Percentiles rank a stretch among this genome's conserved stretches.
phyloP scores from a whole-genome alignment of 2,329 filamentous ascomycete genomes.

The Cladosporium cucumerinum region DNA sequence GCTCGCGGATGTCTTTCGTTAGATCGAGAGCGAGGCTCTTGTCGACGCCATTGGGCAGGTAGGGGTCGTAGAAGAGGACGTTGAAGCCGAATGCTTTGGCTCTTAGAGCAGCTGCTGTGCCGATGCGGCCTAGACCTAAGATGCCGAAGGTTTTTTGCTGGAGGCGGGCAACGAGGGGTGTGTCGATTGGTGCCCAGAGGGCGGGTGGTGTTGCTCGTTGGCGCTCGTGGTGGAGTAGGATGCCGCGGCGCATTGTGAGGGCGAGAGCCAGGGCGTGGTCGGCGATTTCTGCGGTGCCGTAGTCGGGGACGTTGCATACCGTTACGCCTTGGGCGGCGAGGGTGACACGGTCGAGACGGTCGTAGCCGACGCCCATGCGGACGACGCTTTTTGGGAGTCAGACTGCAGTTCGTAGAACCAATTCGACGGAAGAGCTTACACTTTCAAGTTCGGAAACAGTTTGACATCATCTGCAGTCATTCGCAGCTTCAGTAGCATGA shows the following conservation, averaged over 20 bases:
- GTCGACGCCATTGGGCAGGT: constrained; percentile 33
- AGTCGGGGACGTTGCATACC: constrained; percentile 33
- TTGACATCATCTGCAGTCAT: constrained; percentile 28
- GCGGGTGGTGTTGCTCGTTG: constrained; percentile 32
- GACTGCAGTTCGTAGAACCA: neutral
- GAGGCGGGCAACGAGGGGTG: constrained; percentile 28
- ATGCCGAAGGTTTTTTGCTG: constrained; percentile 30
- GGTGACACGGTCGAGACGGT: constrained; percentile 30
- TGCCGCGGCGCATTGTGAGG: constrained; percentile 29
- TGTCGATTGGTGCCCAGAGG: constrained; percentile 30
- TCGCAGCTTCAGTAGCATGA: constrained; percentile 31
- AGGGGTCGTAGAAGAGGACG: constrained; percentile 34
- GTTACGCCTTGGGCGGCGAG: constrained; percentile 26
- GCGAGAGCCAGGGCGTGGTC: constrained; percentile 33
- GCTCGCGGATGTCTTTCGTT: constrained; percentile 31
- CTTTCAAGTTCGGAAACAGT: constrained; percentile 32
- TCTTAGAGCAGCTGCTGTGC: constrained; percentile 30
- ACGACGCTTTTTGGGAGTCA: constrained; percentile 24
- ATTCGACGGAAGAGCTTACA: constrained; percentile 20
- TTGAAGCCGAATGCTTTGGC: constrained; percentile 34
- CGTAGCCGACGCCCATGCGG: constrained; percentile 35
- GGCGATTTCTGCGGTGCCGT: constrained; percentile 33
- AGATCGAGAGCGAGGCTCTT: constrained; percentile 32
- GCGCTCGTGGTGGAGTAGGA: constrained; percentile 31
- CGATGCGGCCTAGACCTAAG: constrained; percentile 31